phyloP scores from a whole-genome alignment of 805 yeast species.

The Metschnikowia peoriensis region DNA sequence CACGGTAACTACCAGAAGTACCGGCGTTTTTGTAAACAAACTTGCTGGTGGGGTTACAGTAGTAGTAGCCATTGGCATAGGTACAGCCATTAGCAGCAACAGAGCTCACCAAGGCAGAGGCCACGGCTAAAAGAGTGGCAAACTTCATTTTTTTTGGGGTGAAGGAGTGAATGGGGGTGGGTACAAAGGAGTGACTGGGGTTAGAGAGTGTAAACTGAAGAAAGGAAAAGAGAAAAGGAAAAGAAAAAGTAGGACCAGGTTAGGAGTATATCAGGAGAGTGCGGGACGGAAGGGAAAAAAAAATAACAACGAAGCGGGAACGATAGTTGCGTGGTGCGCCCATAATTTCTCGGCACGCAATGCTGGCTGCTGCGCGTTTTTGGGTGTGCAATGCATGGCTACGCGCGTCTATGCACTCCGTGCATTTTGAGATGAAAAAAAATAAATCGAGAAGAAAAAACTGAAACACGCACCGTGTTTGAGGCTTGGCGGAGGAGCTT shows the following conservation, averaged over 20 bases:
- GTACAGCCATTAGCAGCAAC: constrained; percentile 41
- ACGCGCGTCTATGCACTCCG: neutral
- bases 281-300: neutral
- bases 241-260: neutral
- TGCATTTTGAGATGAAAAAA: constrained; percentile 4
- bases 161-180: constrained; percentile 16
- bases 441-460: neutral
- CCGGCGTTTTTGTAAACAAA: constrained; percentile 73
- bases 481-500: neutral
- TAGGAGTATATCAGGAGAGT: neutral
- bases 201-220: constrained; percentile 7
- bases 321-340: neutral
- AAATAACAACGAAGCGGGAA: constrained; percentile 4
- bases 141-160: constrained; percentile 17
- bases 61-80: constrained; percentile 71
- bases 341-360: neutral
- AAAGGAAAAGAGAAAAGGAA: constrained; percentile 1
- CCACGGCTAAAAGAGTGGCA: constrained; percentile 17
- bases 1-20: constrained; percentile 77
- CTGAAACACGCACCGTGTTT: neutral
- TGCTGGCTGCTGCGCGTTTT: constrained; percentile 5
- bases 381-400: neutral
- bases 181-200: constrained; percentile 12
- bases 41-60: constrained; percentile 71
- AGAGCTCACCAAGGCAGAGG: constrained; percentile 15